Evolutionary conservation across 2,329 filamentous ascomycete species (phyloP).

Genomic region (Verticillium nonalfalfae): DNA sequence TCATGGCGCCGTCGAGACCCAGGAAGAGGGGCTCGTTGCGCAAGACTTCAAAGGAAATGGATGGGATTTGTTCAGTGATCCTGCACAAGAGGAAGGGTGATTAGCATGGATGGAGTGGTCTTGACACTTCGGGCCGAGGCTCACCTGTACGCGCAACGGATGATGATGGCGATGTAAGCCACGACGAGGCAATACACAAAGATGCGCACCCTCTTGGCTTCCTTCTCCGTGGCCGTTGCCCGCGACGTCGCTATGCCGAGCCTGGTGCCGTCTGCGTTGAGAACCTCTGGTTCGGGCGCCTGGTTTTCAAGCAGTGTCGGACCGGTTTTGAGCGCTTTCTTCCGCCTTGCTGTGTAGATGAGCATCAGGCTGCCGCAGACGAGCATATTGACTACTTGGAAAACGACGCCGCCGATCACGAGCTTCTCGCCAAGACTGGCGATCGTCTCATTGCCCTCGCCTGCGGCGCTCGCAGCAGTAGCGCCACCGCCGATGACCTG

Average conservation of each 20-base stretch:
- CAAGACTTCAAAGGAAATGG: background rate
- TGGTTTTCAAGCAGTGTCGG: background rate
- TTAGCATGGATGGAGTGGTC: background rate
- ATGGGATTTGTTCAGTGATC: background rate
- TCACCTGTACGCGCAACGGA: slow-evolving; percentile 11
- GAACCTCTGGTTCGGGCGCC: background rate
- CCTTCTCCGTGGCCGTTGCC: background rate
- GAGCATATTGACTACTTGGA: slow-evolving; percentile 19
- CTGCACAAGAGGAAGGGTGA: background rate
- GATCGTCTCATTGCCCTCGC: background rate
- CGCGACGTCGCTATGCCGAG: background rate
- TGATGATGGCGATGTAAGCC: slow-evolving; percentile 7
- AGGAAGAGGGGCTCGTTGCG: slow-evolving; percentile 1
- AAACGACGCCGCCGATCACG: slow-evolving; percentile 16
- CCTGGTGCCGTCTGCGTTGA: background rate
- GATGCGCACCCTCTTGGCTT: slow-evolving; percentile 1
- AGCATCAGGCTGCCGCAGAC: slow-evolving; percentile 12
- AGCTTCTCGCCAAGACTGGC: slow-evolving; percentile 11
- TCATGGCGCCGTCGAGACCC: background rate
- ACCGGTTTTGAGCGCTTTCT: background rate
- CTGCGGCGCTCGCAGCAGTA: slow-evolving; percentile 6
- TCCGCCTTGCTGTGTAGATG: slow-evolving; percentile 3
- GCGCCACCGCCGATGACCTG: slow-evolving; percentile 14
- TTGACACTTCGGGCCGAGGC: background rate
- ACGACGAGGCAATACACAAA: slow-evolving; percentile 6